Conservation (phyloP, 495 filamentous ascomycete genomes). For the Amphirosellinia nigrospora region DNA sequence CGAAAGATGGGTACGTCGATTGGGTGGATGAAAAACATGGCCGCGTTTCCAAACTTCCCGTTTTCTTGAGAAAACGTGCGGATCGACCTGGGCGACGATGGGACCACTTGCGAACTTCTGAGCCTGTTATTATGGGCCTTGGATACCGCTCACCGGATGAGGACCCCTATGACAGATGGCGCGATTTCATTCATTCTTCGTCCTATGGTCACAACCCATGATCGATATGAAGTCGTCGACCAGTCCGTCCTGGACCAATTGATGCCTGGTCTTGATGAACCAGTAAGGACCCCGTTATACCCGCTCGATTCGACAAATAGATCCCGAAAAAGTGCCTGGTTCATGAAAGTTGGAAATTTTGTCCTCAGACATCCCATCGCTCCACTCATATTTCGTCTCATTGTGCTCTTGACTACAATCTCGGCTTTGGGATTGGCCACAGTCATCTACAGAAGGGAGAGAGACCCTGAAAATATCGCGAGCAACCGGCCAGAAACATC, state of each 20-base stretch:
- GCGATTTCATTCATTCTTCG: conserved; percentile 55
- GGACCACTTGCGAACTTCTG: conserved; percentile 61
- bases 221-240: conserved; percentile 53
- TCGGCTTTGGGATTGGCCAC: conserved; percentile 80
- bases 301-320: conserved; percentile 46
- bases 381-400: conserved; percentile 81
- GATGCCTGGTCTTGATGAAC: conserved; percentile 56
- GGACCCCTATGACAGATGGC: conserved; percentile 52
- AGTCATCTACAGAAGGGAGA: conserved; percentile 70
- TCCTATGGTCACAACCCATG: conserved; percentile 55
- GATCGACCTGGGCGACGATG: conserved; percentile 56
- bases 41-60: conserved; percentile 37
- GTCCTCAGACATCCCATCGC: conserved; percentile 83
- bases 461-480: conserved; percentile 38
- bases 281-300: conserved; percentile 59
- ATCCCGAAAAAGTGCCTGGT: conserved; percentile 51
- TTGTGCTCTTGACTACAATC: conserved; percentile 81
- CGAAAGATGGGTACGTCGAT: conserved; percentile 60
- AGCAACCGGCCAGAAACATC: conserved; percentile 61
- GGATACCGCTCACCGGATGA: conserved; percentile 42
- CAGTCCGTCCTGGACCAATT: conserved; percentile 50
- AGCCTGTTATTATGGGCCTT: conserved; percentile 61
- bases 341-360: conserved; percentile 52
- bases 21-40: conserved; percentile 45
- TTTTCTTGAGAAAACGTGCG: conserved; percentile 41